A percentile compares a stretch with the other conserved stretches of the same genome.
These are phyloP conservation scores for Sistotremastrum niveocremeum DNA, from an alignment of 768 basidiomycete species.

Conservation along the genomic window DNA sequence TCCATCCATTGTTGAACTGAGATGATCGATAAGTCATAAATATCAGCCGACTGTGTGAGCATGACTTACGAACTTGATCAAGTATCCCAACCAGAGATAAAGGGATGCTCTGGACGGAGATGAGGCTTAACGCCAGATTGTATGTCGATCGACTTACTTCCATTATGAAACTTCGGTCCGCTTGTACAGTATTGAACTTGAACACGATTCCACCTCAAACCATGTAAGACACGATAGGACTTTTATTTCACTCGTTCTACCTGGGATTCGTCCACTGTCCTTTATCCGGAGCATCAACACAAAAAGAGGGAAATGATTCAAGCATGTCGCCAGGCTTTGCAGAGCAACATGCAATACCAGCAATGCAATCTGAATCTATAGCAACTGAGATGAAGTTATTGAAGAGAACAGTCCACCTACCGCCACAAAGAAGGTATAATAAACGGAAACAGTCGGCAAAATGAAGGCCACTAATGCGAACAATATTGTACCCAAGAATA, in stretches of 20 bases:
- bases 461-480: conserved; percentile 74
- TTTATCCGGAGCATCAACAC: conserved; percentile 73
- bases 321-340: conserved; percentile 55
- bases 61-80: too few relatives aligned
- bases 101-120: background rate
- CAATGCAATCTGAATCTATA: conserved; percentile 38
- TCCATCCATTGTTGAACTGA: too few relatives aligned
- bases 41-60: too few relatives aligned
- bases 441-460: conserved; percentile 75
- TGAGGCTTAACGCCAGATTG: background rate
- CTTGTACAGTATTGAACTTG: background rate
- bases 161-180: background rate
- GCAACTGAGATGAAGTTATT: background rate
- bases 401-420: conserved; percentile 25
- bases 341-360: conserved; percentile 48
- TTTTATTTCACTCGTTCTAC: conserved; percentile 21
- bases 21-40: too few relatives aligned
- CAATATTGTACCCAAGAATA: conserved; percentile 85
- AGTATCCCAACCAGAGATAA: background rate
- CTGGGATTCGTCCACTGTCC: conserved; percentile 72
- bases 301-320: conserved; percentile 92
- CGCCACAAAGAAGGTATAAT: conserved; percentile 67
- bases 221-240: background rate
- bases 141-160: conserved; percentile 4
- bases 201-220: background rate